phyloP scores from a whole-genome alignment of 768 basidiomycete genomes.

The Kwoniella botswanensis region DNA sequence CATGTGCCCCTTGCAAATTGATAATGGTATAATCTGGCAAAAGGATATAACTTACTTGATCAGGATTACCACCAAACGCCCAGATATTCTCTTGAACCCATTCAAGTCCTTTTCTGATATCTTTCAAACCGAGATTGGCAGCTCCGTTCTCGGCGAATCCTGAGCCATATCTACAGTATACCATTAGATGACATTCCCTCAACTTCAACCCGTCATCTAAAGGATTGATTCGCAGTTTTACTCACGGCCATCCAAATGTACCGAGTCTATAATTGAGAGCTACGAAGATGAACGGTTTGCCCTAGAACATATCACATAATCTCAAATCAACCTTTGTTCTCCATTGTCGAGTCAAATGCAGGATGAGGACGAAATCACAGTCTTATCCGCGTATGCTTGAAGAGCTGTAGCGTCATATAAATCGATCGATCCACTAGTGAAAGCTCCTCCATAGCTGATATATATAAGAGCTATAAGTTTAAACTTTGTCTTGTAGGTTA shows the following conservation, averaged over 20 bases:
- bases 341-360: background rate
- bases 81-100: constrained; percentile 72
- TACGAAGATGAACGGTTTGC: constrained; percentile 63
- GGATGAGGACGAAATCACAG: constrained; percentile 12
- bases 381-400: constrained; percentile 33
- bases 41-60: constrained; percentile 11
- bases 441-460: constrained; percentile 60
- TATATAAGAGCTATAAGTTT: background rate
- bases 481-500: background rate
- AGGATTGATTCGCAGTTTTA: background rate
- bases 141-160: constrained; percentile 43
- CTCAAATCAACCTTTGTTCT: background rate
- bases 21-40: too few species aligned
- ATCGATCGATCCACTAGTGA: constrained; percentile 49
- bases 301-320: constrained; percentile 33
- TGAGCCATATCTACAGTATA: constrained; percentile 33
- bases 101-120: constrained; percentile 66
- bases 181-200: background rate
- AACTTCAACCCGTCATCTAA: background rate
- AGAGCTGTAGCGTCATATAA: constrained; percentile 57
- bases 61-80: constrained; percentile 69
- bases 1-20: too few species aligned
- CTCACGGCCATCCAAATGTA: constrained; percentile 62
- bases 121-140: constrained; percentile 66
- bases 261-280: constrained; percentile 65